Evolutionary conservation across 2,329 filamentous ascomycete species (phyloP).

Genomic region (Ceratocystis variospora): DNA sequence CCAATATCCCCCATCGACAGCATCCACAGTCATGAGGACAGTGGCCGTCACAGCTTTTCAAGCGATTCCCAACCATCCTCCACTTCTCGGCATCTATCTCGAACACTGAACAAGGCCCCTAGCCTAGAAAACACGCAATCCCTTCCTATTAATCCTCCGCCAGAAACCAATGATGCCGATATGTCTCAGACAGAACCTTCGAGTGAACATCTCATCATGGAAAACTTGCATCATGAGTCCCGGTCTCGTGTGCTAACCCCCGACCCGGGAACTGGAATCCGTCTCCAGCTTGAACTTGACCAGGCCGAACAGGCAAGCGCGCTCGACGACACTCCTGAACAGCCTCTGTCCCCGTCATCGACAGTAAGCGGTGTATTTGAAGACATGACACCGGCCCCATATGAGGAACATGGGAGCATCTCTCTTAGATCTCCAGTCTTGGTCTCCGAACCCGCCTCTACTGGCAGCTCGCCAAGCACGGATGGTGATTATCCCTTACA

Average conservation of each 20-base stretch:
- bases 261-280: conserved; percentile 5
- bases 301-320: neutral
- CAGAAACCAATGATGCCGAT: neutral
- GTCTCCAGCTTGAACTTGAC: neutral
- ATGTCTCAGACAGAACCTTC: neutral
- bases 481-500: conserved; percentile 17
- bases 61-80: neutral
- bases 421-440: conserved; percentile 4
- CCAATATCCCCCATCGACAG: neutral
- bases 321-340: neutral
- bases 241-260: conserved; percentile 15
- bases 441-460: neutral
- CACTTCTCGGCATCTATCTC: neutral
- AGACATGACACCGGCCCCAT: neutral
- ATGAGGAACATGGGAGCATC: conserved; percentile 2
- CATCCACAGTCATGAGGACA: neutral
- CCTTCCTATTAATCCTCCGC: neutral
- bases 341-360: conserved; percentile 7
- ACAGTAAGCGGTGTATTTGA: neutral
- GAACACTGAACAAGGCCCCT: neutral
- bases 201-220: neutral
- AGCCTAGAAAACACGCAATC: neutral
- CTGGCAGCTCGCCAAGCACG: conserved; percentile 4
- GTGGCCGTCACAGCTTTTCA: neutral
- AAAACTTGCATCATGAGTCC: neutral